Base-by-base conservation (phyloP, 306 rosid species). In the Quercus bicolor region DNA sequence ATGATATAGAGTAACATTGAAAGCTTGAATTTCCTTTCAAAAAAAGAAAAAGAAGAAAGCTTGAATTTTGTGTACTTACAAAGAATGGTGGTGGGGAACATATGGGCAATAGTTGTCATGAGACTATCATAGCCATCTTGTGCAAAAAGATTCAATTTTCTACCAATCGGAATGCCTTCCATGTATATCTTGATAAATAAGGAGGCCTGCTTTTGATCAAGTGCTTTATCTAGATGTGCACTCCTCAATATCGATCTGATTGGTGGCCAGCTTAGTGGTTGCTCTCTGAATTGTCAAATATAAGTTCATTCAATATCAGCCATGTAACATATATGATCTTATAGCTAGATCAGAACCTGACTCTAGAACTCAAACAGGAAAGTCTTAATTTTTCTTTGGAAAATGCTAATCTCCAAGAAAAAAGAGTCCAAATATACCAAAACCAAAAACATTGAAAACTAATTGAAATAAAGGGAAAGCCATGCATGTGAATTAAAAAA, bases 131-230 rank as follows among this genome's bases (percentile, higher is more conserved):
- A 87, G 68, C 66, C 61, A 33, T 82, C 68, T 65, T 87, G 83
- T 79, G 78, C 85, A 79, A 84, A 18, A 11, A 87, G 85, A 78
- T 87, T 87, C 19, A 87, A 26, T 75, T 87, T 87, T 78, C 90
- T 82, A 16, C 90, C 90, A 1, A 87, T 87, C 33, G 87, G 88
- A 12, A 84, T 87, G 34, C 90, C 90, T 80, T 87, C 90, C 88
- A 84, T 82, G 28, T 87, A 85, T 11, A 87, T 86, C 69, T 84
- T 87, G 3, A 87, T 86, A 82, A 87, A 87, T 2, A 80, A 82
- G 60, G 83, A 87, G 15, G 88, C 43, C 37, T 80, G 88, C 13
- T 31, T 33, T 21, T 61, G 79, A 56, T 73, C 62, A 43, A 83
- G 85, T 9, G 24, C 9, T 73, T 76, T 82, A 65, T 81, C 88